These are phyloP conservation scores for Pelargonium citronellum DNA, from an alignment of 441 rosid species.

Conservation along the genomic window DNA sequence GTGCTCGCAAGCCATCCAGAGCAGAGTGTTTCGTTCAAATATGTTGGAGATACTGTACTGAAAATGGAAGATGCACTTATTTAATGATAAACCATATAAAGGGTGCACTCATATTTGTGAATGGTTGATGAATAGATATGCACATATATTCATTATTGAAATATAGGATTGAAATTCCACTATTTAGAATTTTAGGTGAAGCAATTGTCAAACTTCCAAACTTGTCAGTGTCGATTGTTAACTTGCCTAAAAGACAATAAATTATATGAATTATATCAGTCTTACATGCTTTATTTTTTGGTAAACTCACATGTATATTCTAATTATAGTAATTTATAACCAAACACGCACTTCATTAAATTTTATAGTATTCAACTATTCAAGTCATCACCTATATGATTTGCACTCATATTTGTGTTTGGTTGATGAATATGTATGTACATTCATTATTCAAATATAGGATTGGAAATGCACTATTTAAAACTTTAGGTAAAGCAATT, in stretches of 20 bases:
- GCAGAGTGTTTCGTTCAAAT: constrained; percentile 52
- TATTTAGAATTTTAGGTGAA: neutral
- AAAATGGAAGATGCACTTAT: constrained; percentile 17
- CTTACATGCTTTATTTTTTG: neutral
- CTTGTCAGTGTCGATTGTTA: neutral
- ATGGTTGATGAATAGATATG: neutral
- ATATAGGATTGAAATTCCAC: neutral
- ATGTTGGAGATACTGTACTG: constrained; percentile 60
- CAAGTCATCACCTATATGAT: no score
- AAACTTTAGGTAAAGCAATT: neutral
- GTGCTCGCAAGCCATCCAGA: constrained; percentile 55
- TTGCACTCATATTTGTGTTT: neutral
- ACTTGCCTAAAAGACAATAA: neutral
- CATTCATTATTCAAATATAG: neutral
- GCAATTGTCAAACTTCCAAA: neutral
- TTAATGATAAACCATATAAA: neutral
- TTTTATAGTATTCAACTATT: no score
- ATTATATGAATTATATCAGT: neutral
- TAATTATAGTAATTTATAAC: no score
- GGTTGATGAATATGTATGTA: neutral
- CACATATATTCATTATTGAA: neutral
- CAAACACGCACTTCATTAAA: no score
- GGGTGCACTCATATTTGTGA: neutral
- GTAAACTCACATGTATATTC: no score
- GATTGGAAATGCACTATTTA: neutral